phyloP scores from a whole-genome alignment of 495 filamentous ascomycete genomes.

The Ramalina peruviana region DNA sequence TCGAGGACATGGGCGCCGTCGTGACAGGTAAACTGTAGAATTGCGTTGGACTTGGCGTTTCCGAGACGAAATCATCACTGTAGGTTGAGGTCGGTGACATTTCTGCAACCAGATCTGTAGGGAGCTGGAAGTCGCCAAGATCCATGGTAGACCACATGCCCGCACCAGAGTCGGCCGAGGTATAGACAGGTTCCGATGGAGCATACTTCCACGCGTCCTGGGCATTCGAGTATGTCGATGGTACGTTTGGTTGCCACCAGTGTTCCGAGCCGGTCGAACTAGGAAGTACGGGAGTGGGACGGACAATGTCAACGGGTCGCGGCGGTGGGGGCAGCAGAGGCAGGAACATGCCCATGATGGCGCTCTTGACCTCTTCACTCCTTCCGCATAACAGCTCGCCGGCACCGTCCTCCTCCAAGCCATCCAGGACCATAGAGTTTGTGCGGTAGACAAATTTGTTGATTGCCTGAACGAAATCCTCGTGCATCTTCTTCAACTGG shows the following conservation, averaged over 20 bases:
- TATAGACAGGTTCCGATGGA: slow-evolving; percentile 68
- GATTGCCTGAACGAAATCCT: slow-evolving; percentile 91
- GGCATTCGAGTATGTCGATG: slow-evolving; percentile 46
- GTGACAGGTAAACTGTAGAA: slow-evolving; percentile 55
- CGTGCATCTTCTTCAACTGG: slow-evolving; percentile 94
- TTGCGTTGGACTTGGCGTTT: slow-evolving; percentile 51
- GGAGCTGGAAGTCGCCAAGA: slow-evolving; percentile 49
- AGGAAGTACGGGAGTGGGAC: slow-evolving; percentile 69
- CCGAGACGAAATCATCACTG: slow-evolving; percentile 64
- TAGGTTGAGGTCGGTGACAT: slow-evolving; percentile 59
- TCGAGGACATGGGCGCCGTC: slow-evolving; percentile 44
- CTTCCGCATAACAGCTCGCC: slow-evolving; percentile 85
- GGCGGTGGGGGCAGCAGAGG: slow-evolving; percentile 88
- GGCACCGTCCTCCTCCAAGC: slow-evolving; percentile 90
- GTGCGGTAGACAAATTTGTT: slow-evolving; percentile 97
- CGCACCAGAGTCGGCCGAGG: slow-evolving; percentile 53
- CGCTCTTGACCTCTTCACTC: slow-evolving; percentile 85
- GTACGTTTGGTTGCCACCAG: slow-evolving; percentile 57
- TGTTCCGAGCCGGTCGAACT: slow-evolving; percentile 65
- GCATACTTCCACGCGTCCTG: slow-evolving; percentile 91
- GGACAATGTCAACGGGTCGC: slow-evolving; percentile 80
- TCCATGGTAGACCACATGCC: slow-evolving; percentile 73
- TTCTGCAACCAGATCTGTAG: slow-evolving; percentile 16
- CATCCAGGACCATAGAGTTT: slow-evolving; percentile 79
- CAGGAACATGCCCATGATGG: slow-evolving; percentile 72